Evolutionary conservation across 257 asterid genomes (phyloP).

Genomic region (Hygrophila difformis): DNA sequence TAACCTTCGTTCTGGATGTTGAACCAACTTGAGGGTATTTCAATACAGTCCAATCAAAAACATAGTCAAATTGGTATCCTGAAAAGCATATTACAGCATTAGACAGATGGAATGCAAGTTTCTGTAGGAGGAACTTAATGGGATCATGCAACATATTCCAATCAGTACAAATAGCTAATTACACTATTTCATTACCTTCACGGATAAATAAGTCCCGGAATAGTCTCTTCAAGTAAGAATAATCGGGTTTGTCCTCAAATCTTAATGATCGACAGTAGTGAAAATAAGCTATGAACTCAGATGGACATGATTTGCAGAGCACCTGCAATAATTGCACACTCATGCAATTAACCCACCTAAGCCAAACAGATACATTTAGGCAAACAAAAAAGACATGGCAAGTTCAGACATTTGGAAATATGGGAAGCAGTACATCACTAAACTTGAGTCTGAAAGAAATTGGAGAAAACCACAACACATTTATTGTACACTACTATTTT

Average conservation of each 20-base stretch:
- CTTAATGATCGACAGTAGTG: constrained; percentile 87
- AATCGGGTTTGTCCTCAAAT: constrained; percentile 92
- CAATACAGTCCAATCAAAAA: constrained; percentile 87
- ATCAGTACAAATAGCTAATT: neutral
- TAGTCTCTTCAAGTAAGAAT: constrained; percentile 85
- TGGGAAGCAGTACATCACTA: neutral
- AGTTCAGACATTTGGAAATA: constrained; percentile 4
- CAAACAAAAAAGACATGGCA: neutral
- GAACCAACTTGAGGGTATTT: constrained; percentile 89
- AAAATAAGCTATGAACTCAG: constrained; percentile 84
- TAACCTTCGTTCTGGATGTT: constrained; percentile 71
- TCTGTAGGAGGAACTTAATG: constrained; percentile 4
- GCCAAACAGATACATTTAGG: neutral
- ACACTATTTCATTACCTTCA: constrained; percentile 45
- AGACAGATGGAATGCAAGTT: constrained; percentile 6
- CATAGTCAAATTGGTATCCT: constrained; percentile 92
- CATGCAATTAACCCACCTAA: no score
- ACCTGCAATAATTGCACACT: constrained; percentile 32
- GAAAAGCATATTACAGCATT: constrained; percentile 16
- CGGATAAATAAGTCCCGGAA: constrained; percentile 84
- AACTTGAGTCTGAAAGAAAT: neutral
- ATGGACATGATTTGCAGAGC: constrained; percentile 76
- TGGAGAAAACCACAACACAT: no score
- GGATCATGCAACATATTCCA: constrained; percentile 3
- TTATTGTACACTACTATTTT: no score